phyloP scores from a whole-genome alignment of 208 protist genomes.

The Trypanosoma scelopori region DNA sequence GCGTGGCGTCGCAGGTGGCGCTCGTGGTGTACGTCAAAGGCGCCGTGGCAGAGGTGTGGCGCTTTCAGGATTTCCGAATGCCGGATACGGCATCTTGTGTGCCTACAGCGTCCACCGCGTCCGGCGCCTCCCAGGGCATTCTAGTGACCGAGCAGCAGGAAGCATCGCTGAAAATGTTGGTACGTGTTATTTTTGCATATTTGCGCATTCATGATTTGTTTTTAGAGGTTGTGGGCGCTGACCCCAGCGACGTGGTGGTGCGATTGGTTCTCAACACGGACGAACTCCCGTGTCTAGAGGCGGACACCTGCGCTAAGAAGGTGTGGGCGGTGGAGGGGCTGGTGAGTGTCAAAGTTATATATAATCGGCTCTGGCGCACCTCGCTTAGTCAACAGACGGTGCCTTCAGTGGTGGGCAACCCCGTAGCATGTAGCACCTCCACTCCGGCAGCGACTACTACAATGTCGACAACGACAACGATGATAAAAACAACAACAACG shows the following conservation, averaged over 20 bases:
- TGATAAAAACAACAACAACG: not conserved
- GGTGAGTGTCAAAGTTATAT: slow-evolving; percentile 14
- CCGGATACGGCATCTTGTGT: not conserved
- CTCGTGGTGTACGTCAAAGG: slow-evolving; percentile 23
- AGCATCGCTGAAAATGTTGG: slow-evolving; percentile 16
- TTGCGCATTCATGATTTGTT: slow-evolving; percentile 32
- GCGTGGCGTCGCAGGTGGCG: not conserved
- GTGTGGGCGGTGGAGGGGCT: slow-evolving; percentile 30
- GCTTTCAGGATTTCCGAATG: slow-evolving; percentile 21
- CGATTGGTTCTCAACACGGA: slow-evolving; percentile 13
- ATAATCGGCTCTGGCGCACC: slow-evolving; percentile 25
- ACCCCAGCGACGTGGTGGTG: not conserved
- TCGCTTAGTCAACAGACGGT: not conserved
- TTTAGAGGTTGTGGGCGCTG: slow-evolving; percentile 15
- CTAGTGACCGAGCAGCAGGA: slow-evolving; percentile 12
- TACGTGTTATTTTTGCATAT: slow-evolving; percentile 35
- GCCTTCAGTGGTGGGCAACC: not conserved
- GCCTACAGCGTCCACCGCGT: not conserved
- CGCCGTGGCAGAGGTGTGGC: slow-evolving; percentile 27
- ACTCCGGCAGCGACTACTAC: no score
- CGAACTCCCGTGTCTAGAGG: slow-evolving; percentile 22
- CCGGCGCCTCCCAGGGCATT: not conserved
- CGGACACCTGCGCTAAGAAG: slow-evolving; percentile 10
- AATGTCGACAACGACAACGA: no score
- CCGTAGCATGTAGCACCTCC: no score